These are phyloP conservation scores for Nepenthes mirabilis DNA, from an alignment of 148 eudicot genomes.

Conservation along the genomic window DNA sequence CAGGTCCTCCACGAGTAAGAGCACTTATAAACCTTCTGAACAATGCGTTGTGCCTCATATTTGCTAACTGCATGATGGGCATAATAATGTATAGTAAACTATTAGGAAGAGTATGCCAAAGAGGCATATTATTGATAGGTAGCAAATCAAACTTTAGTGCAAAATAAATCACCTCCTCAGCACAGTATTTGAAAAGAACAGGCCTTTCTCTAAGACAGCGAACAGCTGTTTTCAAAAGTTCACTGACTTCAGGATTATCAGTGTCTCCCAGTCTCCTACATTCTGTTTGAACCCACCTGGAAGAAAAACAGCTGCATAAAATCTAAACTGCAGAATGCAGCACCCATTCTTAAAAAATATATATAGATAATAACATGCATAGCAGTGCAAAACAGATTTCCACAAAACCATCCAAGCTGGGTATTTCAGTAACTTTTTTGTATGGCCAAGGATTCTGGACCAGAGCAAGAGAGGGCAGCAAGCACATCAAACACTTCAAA, in stretches of 20 bases:
- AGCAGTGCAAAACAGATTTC: no score
- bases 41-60: conserved; percentile 93
- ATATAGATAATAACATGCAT: no score
- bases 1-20: conserved; percentile 99
- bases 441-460: no score
- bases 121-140: no score
- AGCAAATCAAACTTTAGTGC: not conserved
- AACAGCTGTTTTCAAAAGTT: conserved; percentile 77
- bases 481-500: no score
- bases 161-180: conserved; percentile 68
- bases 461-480: no score
- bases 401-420: not conserved
- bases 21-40: conserved; percentile 96
- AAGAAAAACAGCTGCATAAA: not conserved
- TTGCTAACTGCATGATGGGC: conserved; percentile 52
- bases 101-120: not conserved
- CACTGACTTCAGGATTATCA: conserved; percentile 94
- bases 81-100: not conserved
- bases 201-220: conserved; percentile 98
- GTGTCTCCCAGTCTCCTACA: conserved; percentile 86
- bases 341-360: no score
- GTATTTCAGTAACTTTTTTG: no score
- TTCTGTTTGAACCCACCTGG: conserved; percentile 94
- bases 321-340: not conserved
- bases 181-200: conserved; percentile 96